A percentile compares a stretch with the other conserved stretches of the same genome.
Conservation (phyloP, 2,329 filamentous ascomycete genomes). For the Fusarium dimerum region DNA sequence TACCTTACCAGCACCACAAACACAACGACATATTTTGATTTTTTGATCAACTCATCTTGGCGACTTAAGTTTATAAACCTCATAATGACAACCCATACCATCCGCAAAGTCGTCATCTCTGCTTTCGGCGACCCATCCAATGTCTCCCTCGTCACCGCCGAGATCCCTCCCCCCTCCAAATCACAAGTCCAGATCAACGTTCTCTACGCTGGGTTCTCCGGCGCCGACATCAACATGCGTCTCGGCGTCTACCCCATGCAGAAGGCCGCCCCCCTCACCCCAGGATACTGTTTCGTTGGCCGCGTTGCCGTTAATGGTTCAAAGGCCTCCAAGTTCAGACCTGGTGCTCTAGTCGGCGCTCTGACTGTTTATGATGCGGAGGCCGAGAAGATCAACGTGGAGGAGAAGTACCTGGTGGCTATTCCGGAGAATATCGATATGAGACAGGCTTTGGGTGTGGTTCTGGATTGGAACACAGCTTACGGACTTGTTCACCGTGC, state of each 20-base stretch:
- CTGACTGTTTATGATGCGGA: slow-evolving; percentile 45
- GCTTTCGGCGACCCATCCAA: slow-evolving; percentile 42
- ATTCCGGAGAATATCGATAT: slow-evolving; percentile 44
- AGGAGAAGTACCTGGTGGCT: slow-evolving; percentile 46
- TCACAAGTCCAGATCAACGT: slow-evolving; percentile 49
- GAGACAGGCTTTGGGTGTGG: slow-evolving; percentile 41
- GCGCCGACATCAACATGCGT: slow-evolving; percentile 52
- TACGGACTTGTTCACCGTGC: slow-evolving; percentile 38
- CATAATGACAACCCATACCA: slow-evolving; percentile 29
- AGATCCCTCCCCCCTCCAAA: slow-evolving; percentile 40
- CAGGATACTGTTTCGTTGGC: slow-evolving; percentile 51
- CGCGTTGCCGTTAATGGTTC: slow-evolving; percentile 40
- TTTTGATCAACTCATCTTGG: not conserved
- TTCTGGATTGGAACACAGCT: slow-evolving; percentile 49
- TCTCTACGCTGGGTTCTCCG: slow-evolving; percentile 49
- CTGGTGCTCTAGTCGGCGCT: slow-evolving; percentile 37
- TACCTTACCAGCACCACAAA: no score
- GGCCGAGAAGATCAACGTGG: slow-evolving; percentile 46
- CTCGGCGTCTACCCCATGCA: slow-evolving; percentile 49
- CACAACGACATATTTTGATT: no score
- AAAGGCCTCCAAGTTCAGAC: slow-evolving; percentile 31
- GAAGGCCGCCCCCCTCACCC: slow-evolving; percentile 46
- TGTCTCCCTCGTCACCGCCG: slow-evolving; percentile 35
- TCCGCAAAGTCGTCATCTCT: slow-evolving; percentile 48
- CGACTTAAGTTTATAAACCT: not conserved